Percentiles rank a stretch among this genome's conserved stretches.
Conservation (phyloP, 805 yeast species). For the Lipomyces sp. region DNA sequence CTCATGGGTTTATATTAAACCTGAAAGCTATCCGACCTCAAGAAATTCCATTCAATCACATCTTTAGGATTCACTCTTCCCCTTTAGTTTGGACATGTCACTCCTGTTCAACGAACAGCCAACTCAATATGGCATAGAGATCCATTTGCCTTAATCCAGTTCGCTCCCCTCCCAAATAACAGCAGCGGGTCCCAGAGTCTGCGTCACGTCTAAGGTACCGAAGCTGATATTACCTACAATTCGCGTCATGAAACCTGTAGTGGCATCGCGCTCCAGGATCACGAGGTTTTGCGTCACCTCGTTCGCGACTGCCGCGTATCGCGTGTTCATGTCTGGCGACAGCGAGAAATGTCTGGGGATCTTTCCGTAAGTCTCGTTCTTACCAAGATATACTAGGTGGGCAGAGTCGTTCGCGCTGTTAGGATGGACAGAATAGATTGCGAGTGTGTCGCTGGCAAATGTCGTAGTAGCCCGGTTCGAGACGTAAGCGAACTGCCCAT, state of each 20-base stretch:
- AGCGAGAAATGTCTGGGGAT: not conserved
- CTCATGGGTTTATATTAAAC: no score
- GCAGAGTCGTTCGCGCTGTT: not conserved
- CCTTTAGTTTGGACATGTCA: no score
- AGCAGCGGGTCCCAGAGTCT: not conserved
- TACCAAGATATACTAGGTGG: not conserved
- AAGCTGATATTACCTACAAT: not conserved
- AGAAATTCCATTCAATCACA: no score
- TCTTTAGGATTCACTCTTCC: no score
- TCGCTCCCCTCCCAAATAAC: not conserved
- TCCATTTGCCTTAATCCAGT: no score
- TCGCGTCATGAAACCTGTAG: not conserved
- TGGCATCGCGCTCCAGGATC: not conserved
- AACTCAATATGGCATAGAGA: no score
- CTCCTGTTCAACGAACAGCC: no score
- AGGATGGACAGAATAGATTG: not conserved
- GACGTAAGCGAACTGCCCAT: not conserved
- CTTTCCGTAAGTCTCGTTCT: not conserved
- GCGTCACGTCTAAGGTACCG: not conserved
- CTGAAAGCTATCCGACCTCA: no score
- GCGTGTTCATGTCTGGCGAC: not conserved
- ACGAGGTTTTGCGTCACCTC: not conserved
- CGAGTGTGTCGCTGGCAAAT: not conserved
- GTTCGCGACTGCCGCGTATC: not conserved
- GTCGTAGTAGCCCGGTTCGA: not conserved